phyloP scores from a whole-genome alignment of 495 filamentous ascomycete species.

The Aspergillus sclerotioniger region DNA sequence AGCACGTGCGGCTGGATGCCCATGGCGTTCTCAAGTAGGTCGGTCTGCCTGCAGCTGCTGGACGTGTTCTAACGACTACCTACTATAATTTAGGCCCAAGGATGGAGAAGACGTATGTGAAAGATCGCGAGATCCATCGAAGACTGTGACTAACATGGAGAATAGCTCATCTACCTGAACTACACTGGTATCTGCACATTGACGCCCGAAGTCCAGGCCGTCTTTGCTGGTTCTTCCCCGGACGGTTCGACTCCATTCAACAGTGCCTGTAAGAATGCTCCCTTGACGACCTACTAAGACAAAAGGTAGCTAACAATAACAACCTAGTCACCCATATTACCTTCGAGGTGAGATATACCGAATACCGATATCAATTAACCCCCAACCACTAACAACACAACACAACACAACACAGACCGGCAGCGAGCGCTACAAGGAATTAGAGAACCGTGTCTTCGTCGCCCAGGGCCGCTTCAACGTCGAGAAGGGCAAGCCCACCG shows the following conservation, averaged over 20 bases:
- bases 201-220: conserved; percentile 33
- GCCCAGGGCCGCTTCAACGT: conserved; percentile 53
- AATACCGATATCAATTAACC: not conserved
- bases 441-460: conserved; percentile 55
- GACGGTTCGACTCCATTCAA: conserved; percentile 55
- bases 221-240: conserved; percentile 43
- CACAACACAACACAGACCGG: too few species aligned
- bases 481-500: conserved; percentile 49
- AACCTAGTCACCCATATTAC: conserved; percentile 48
- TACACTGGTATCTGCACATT: conserved; percentile 51
- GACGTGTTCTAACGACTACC: not conserved
- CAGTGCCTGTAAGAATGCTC: conserved; percentile 57
- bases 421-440: conserved; percentile 44
- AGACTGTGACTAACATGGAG: not conserved
- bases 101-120: conserved; percentile 29
- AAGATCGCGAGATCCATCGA: not conserved
- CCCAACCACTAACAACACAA: not conserved
- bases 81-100: conserved; percentile 23
- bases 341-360: conserved; percentile 49
- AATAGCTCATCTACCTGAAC: conserved; percentile 42
- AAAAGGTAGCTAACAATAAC: not conserved
- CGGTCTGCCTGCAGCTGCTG: not conserved
- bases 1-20: conserved; percentile 51
- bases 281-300: not conserved
- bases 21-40: conserved; percentile 43